Percentiles rank a stretch among this genome's conserved stretches.
phyloP scores from a whole-genome alignment of 371 early-diverging fungal genomes.

The Chytridium lagenaria region DNA sequence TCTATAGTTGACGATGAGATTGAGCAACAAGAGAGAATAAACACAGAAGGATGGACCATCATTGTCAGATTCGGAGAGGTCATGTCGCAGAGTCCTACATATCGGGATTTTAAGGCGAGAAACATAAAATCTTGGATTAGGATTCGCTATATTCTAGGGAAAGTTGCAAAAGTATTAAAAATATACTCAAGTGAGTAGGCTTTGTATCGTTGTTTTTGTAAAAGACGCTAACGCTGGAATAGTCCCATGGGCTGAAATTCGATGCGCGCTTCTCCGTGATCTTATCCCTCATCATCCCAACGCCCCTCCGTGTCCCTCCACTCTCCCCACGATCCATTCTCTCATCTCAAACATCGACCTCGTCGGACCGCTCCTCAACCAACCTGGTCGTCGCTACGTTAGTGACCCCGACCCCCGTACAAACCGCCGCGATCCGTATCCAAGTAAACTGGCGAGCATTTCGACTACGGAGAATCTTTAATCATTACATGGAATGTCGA shows the following conservation, averaged over 20 bases:
- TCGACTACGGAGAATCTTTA: conserved; percentile 5
- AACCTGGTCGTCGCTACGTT: conserved; percentile 5
- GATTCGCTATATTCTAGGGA: conserved; percentile 12
- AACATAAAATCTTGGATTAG: background rate
- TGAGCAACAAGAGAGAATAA: background rate
- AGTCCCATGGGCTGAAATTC: conserved; percentile 35
- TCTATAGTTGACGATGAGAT: background rate
- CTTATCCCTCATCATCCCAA: background rate
- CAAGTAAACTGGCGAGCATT: conserved; percentile 34
- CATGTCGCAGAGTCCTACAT: conserved; percentile 1
- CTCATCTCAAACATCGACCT: background rate
- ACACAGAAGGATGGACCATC: background rate
- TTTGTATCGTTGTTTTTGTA: background rate
- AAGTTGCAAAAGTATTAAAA: conserved; percentile 19
- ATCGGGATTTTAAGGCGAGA: conserved; percentile 14
- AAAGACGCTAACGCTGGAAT: background rate
- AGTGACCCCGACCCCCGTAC: background rate
- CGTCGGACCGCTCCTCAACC: background rate
- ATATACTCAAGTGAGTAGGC: conserved; percentile 23
- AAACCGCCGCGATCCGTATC: conserved; percentile 40
- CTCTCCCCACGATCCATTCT: background rate
- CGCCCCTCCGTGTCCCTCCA: background rate
- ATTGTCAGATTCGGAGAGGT: background rate
- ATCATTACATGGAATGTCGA: conserved; percentile 29
- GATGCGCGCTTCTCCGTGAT: conserved; percentile 16